phyloP scores from a whole-genome alignment of 2,329 filamentous ascomycete species.

The Furcasterigmium furcatum region DNA sequence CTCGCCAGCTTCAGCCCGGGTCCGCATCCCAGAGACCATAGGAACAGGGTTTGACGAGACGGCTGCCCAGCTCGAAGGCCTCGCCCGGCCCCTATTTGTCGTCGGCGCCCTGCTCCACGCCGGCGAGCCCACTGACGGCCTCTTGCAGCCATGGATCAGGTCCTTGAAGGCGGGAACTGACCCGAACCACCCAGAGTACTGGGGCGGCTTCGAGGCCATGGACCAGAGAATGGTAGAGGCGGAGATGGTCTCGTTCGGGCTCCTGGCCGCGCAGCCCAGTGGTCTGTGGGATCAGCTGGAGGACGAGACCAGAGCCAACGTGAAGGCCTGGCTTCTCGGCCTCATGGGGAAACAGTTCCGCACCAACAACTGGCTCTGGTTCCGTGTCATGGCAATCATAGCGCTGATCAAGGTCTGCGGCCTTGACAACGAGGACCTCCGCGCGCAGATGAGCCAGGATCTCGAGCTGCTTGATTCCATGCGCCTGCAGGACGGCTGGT shows the following conservation, averaged over 20 bases:
- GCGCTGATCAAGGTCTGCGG: constrained; percentile 31
- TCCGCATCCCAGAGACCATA: constrained; percentile 30
- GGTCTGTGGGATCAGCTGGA: no score
- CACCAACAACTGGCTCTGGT: constrained; percentile 41
- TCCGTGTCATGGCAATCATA: constrained; percentile 38
- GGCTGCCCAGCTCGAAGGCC: constrained; percentile 42
- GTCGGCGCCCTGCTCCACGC: constrained; percentile 29
- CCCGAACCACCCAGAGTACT: background rate
- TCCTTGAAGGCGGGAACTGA: background rate
- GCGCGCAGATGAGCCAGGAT: constrained; percentile 16
- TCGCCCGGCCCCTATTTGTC: constrained; percentile 34
- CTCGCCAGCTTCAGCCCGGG: constrained; percentile 27
- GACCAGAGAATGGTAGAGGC: constrained; percentile 1
- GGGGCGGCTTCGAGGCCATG: background rate
- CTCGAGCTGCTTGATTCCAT: constrained; percentile 33
- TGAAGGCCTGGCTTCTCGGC: constrained; percentile 55
- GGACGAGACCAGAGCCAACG: no score
- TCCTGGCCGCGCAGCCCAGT: background rate
- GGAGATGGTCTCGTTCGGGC: constrained; percentile 1
- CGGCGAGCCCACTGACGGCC: no score
- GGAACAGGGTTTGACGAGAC: constrained; percentile 38
- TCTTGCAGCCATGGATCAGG: no score
- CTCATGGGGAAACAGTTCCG: constrained; percentile 36
- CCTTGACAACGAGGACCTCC: constrained; percentile 43
- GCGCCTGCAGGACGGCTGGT: constrained; percentile 35